Evolutionary conservation across 2,329 filamentous ascomycete genomes (phyloP).

Genomic region (Fusarium torulosum): DNA sequence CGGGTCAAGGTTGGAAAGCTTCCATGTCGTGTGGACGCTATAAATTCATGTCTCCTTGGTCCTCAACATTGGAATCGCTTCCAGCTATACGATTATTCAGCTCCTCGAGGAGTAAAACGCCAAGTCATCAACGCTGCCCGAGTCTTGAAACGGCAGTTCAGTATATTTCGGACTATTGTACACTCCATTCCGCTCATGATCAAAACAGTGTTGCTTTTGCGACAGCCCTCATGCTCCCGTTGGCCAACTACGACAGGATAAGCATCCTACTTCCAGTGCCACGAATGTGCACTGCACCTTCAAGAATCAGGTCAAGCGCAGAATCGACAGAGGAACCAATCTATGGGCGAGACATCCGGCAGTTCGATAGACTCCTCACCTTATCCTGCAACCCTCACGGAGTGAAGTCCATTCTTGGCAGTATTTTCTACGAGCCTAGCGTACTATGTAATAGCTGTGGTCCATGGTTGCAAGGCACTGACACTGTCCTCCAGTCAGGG

Average conservation of each 20-base stretch:
- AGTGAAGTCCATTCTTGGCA: constrained; percentile 7
- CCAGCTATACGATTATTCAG: neutral
- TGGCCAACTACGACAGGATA: neutral
- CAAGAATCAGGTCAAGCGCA: neutral
- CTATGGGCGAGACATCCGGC: constrained; percentile 19
- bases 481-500: constrained; percentile 9
- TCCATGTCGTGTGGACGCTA: neutral
- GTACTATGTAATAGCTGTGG: constrained; percentile 26
- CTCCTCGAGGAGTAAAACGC: neutral
- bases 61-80: neutral
- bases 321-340: neutral
- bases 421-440: constrained; percentile 31
- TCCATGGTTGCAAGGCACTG: constrained; percentile 24
- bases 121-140: neutral
- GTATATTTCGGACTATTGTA: neutral
- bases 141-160: neutral
- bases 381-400: constrained; percentile 27
- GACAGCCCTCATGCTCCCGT: neutral
- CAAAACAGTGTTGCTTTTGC: neutral
- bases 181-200: neutral
- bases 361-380: constrained; percentile 32
- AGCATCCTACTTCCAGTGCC: neutral
- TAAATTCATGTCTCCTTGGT: constrained; percentile 7
- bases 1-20: neutral
- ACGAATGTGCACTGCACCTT: neutral